Percentiles rank a stretch among this genome's conserved stretches.
Evolutionary conservation across 345 rosid genomes (phyloP).

Genomic region (Zanthoxylum bungeanum): DNA sequence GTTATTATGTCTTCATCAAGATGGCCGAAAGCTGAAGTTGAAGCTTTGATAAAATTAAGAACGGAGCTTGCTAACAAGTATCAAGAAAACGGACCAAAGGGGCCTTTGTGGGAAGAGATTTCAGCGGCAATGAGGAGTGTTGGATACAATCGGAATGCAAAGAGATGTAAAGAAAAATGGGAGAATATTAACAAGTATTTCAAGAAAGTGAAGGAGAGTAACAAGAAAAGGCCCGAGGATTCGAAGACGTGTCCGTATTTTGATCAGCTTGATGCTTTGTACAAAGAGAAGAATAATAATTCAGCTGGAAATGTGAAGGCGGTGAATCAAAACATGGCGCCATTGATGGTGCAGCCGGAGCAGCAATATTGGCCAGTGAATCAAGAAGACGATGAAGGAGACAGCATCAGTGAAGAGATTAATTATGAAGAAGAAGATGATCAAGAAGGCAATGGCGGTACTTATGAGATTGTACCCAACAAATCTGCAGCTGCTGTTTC

Average conservation of each 20-base stretch:
- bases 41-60: constrained; percentile 43
- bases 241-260: constrained; percentile 62
- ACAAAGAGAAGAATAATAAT: constrained; percentile 32
- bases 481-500: too few relatives aligned
- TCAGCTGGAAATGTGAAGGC: constrained; percentile 16
- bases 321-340: constrained; percentile 16
- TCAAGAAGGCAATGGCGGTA: too few relatives aligned
- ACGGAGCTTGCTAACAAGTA: constrained; percentile 38
- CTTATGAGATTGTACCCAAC: too few relatives aligned
- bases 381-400: too few relatives aligned
- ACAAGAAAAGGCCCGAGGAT: constrained; percentile 47
- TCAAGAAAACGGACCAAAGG: constrained; percentile 51
- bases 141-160: constrained; percentile 46
- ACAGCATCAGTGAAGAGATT: too few relatives aligned
- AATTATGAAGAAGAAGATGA: too few relatives aligned
- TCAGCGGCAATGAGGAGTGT: constrained; percentile 41
- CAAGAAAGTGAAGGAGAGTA: constrained; percentile 60
- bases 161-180: constrained; percentile 70
- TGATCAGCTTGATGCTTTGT: constrained; percentile 45
- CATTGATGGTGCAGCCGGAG: constrained; percentile 47
- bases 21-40: constrained; percentile 58
- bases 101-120: constrained; percentile 62
- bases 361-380: constrained; percentile 48
- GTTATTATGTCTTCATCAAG: constrained; percentile 26
- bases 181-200: constrained; percentile 67